Conservation (phyloP, 2,329 filamentous ascomycete species). For the Triangularia setosa region DNA sequence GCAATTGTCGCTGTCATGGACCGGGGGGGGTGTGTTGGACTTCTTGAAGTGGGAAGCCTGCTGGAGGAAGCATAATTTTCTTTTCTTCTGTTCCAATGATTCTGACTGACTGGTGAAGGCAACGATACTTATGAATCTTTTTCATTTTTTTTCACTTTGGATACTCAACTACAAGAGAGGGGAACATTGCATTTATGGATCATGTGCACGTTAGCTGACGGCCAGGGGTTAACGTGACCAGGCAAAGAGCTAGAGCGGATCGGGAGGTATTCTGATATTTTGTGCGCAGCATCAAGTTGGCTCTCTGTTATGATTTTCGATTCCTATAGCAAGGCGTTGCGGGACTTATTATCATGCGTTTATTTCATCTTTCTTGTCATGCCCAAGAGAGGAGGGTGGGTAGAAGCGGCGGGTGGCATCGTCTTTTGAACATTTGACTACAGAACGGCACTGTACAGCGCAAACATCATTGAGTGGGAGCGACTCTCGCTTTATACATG, state of each 20-base stretch:
- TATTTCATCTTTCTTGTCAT: not conserved
- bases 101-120: not conserved
- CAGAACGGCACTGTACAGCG: not conserved
- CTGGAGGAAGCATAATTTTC: slow-evolving; percentile 21
- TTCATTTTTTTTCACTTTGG: not conserved
- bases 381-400: not conserved
- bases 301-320: not conserved
- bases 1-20: slow-evolving; percentile 47
- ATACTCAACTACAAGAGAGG: not conserved
- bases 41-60: slow-evolving; percentile 46
- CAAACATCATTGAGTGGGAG: not conserved
- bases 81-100: not conserved
- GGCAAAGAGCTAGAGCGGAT: slow-evolving; percentile 1
- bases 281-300: slow-evolving; percentile 7
- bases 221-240: not conserved
- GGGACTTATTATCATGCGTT: slow-evolving; percentile 1
- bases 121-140: not conserved
- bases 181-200: not conserved
- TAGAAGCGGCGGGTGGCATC: not conserved
- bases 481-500: not conserved
- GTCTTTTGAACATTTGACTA: not conserved
- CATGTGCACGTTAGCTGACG: not conserved
- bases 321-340: slow-evolving; percentile 2
- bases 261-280: slow-evolving; percentile 6
- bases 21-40: slow-evolving; percentile 43